Conservation (phyloP, 2,329 filamentous ascomycete genomes). For the Purpureocillium lavendulum region DNA sequence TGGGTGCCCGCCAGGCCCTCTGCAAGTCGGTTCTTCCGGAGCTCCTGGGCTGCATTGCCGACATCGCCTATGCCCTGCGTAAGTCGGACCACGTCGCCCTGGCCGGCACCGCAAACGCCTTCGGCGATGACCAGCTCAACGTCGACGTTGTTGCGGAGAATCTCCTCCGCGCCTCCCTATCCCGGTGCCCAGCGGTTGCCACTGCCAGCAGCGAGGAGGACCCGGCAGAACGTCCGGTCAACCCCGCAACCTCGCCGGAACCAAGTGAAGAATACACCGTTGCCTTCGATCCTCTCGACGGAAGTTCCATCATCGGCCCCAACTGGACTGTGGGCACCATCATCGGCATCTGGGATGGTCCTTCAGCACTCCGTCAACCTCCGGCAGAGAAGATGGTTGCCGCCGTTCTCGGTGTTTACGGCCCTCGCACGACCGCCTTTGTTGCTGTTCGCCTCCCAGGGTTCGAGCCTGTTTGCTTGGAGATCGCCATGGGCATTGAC, state of each 20-base stretch:
- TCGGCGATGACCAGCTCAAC: slow-evolving; percentile 53
- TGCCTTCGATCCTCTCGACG: slow-evolving; percentile 56
- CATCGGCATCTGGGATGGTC: slow-evolving; percentile 48
- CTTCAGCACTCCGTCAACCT: slow-evolving; percentile 30
- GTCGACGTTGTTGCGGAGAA: slow-evolving; percentile 46
- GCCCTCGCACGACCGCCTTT: slow-evolving; percentile 46
- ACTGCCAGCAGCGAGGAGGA: slow-evolving; percentile 55
- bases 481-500: slow-evolving; percentile 33
- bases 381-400: slow-evolving; percentile 36
- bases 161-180: slow-evolving; percentile 35
- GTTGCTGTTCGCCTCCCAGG: slow-evolving; percentile 43
- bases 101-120: slow-evolving; percentile 43
- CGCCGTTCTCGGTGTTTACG: slow-evolving; percentile 43
- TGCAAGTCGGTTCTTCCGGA: slow-evolving; percentile 37
- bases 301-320: slow-evolving; percentile 50
- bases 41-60: slow-evolving; percentile 35
- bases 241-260: slow-evolving; percentile 2
- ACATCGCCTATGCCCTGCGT: slow-evolving; percentile 36
- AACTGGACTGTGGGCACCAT: slow-evolving; percentile 54
- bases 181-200: slow-evolving; percentile 32
- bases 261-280: slow-evolving; percentile 43
- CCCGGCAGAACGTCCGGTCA: slow-evolving; percentile 36
- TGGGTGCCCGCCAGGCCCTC: slow-evolving; percentile 17
- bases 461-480: slow-evolving; percentile 33
- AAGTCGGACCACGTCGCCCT: slow-evolving; percentile 34